A percentile compares a stretch with the other conserved stretches of the same genome.
These are phyloP conservation scores for Desmodesmus armatus DNA, from an alignment of 139 green algal genomes.

Conservation along the genomic window DNA sequence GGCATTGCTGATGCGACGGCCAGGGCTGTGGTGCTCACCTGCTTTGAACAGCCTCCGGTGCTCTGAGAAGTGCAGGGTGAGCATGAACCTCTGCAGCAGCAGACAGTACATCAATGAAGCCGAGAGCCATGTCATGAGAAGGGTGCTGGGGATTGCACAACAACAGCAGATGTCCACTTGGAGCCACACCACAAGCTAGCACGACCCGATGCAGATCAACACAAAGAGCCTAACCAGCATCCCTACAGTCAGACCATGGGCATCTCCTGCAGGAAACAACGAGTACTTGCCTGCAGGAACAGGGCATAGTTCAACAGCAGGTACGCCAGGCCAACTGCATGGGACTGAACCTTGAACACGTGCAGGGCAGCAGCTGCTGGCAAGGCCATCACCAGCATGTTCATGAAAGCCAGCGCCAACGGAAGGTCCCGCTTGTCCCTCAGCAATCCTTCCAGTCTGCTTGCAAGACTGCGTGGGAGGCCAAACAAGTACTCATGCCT, in stretches of 20 bases:
- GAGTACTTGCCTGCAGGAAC: conserved; percentile 79
- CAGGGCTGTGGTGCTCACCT: no score
- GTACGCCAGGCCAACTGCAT: conserved; percentile 63
- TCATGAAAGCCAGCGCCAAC: not conserved
- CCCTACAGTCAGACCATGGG: no score
- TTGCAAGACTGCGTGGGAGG: no score
- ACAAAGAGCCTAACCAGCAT: no score
- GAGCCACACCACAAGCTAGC: no score
- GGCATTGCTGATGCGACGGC: no score
- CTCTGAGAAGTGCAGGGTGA: conserved; percentile 81
- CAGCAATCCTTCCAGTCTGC: conserved; percentile 7
- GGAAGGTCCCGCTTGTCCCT: conserved; percentile 14
- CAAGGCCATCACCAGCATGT: conserved; percentile 11
- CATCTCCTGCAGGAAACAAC: no score
- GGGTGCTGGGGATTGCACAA: no score
- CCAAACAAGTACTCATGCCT: conserved; percentile 7
- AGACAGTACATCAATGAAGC: no score
- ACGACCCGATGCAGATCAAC: no score
- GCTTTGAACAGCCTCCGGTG: conserved; percentile 75
- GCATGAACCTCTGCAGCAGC: conserved; percentile 63
- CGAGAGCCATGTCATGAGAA: no score
- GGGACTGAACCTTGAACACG: conserved; percentile 8
- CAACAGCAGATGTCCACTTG: no score
- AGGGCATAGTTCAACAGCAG: conserved; percentile 68
- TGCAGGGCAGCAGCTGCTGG: conserved; percentile 26